phyloP scores from a whole-genome alignment of 2,329 filamentous ascomycete genomes.

The Camptophora hylomeconis region DNA sequence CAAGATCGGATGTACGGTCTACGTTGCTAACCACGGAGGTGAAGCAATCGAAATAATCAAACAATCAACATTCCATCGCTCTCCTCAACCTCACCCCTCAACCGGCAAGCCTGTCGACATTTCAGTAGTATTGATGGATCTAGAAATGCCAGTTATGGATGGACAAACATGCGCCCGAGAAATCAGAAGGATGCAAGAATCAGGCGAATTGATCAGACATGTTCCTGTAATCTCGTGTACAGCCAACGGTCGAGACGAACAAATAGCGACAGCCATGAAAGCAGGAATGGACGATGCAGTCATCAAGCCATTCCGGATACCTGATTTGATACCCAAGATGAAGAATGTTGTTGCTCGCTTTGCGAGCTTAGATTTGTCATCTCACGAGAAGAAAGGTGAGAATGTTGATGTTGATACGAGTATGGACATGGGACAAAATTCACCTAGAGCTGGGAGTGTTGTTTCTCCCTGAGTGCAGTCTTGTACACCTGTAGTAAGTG shows the following conservation, averaged over 20 bases:
- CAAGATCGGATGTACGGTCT: constrained; percentile 23
- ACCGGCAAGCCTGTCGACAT: constrained; percentile 20
- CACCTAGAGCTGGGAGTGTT: too few relatives aligned
- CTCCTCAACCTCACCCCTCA: not conserved
- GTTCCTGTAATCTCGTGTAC: constrained; percentile 35
- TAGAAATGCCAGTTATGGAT: constrained; percentile 78
- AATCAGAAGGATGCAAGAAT: constrained; percentile 54
- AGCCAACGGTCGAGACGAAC: constrained; percentile 63
- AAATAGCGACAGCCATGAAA: constrained; percentile 56
- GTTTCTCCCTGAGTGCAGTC: too few relatives aligned
- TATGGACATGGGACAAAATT: too few relatives aligned
- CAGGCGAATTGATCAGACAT: constrained; percentile 29
- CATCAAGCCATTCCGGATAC: constrained; percentile 66
- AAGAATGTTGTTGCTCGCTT: constrained; percentile 34
- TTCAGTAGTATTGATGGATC: constrained; percentile 63
- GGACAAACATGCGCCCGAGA: constrained; percentile 58
- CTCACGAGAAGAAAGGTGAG: too few relatives aligned
- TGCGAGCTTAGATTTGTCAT: not conserved
- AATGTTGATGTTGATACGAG: too few relatives aligned
- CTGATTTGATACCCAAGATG: constrained; percentile 57
- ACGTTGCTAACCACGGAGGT: constrained; percentile 25
- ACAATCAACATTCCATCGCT: constrained; percentile 58
- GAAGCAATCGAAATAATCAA: constrained; percentile 42
- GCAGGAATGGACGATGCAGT: constrained; percentile 70
- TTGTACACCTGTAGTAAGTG: too few relatives aligned